Evolutionary conservation across 371 early-diverging fungal genomes (phyloP), one percentile per base, ranked within the genome.

Genomic region (Basidiobolus meristosporus): DNA sequence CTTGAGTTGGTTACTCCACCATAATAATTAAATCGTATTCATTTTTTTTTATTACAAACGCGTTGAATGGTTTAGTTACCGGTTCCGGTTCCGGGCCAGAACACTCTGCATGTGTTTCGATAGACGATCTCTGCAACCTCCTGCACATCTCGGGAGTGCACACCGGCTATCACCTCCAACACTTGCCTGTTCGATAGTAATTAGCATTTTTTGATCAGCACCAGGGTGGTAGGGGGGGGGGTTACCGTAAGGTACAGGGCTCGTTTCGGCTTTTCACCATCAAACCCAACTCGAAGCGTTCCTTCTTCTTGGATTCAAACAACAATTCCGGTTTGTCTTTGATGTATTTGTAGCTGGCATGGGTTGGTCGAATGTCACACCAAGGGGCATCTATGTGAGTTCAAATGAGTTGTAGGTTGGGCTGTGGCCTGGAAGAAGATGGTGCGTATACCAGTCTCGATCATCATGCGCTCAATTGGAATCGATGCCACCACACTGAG

Each of bases 331-430:
- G 53, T 29, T 38, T 26, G 26, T 26, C 18, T 19, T 34, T 41
- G 36, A 44, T 19, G 10, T 10, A 21, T 7, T 28, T 21, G 51
- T 56, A 65, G 2, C 85, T 79, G 3, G 86, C 84, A 50, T 92
- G 92, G 0, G 87, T 86, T 5, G 82, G 78, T 32, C 87, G 65
- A 44, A 95, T 84, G 41, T 86, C 89, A 54, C 98, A 98, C 77
- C 87, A 92, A 9, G 93, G 93, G 5, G 81, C 84, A 65, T 91
- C 92, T 51, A 35, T 21, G n/a, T n/a, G n/a, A n/a, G n/a, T n/a
- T n/a, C n/a, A n/a, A n/a, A n/a, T n/a, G n/a, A n/a, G n/a, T n/a
- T n/a, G n/a, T n/a, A n/a, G n/a, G n/a, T n/a, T n/a, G n/a, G n/a
- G n/a, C n/a, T n/a, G n/a, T n/a, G n/a, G n/a, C n/a, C n/a, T n/a